Percentiles rank a stretch among this genome's conserved stretches.
Conservation (phyloP, 805 yeast species). For the Zygoascus ofunaensis region DNA sequence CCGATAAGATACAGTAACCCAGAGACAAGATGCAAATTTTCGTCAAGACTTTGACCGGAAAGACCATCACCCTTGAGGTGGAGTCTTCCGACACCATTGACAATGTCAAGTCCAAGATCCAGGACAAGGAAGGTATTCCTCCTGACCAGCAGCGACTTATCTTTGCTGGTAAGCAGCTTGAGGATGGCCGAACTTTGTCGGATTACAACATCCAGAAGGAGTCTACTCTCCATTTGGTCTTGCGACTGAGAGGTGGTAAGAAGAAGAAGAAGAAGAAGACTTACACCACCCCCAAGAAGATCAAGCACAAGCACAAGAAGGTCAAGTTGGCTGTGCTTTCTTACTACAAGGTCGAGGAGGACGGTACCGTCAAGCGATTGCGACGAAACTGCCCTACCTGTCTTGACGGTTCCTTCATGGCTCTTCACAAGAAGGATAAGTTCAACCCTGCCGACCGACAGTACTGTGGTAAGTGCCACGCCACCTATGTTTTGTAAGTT, state of each 20-base stretch:
- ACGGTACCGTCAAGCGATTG: constrained; percentile 96
- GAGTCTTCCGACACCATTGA: constrained; percentile 97
- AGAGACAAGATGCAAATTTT: constrained; percentile 55
- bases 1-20: constrained; percentile 17
- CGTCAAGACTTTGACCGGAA: constrained; percentile 99
- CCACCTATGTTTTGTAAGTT: constrained; percentile 59
- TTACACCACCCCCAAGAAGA: constrained; percentile 99
- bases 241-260: constrained; percentile 99
- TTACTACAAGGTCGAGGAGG: constrained; percentile 98
- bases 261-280: constrained; percentile 99
- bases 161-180: constrained; percentile 96
- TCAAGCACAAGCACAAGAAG: constrained; percentile 99
- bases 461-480: constrained; percentile 99
- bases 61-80: constrained; percentile 95
- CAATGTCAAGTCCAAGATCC: constrained; percentile 93
- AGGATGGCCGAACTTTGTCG: constrained; percentile 85
- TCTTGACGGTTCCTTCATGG: constrained; percentile 99
- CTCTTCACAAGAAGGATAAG: constrained; percentile 80
- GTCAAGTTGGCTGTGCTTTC: constrained; percentile 98
- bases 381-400: constrained; percentile 95
- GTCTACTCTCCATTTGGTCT: constrained; percentile 90
- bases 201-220: constrained; percentile 99
- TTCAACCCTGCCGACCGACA: constrained; percentile 96
- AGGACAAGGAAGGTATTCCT: constrained; percentile 96
- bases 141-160: constrained; percentile 96